A percentile compares a stretch with the other conserved stretches of the same genome.
Evolutionary conservation across 2,329 filamentous ascomycete species (phyloP).

Genomic region (Didymella lethalis): DNA sequence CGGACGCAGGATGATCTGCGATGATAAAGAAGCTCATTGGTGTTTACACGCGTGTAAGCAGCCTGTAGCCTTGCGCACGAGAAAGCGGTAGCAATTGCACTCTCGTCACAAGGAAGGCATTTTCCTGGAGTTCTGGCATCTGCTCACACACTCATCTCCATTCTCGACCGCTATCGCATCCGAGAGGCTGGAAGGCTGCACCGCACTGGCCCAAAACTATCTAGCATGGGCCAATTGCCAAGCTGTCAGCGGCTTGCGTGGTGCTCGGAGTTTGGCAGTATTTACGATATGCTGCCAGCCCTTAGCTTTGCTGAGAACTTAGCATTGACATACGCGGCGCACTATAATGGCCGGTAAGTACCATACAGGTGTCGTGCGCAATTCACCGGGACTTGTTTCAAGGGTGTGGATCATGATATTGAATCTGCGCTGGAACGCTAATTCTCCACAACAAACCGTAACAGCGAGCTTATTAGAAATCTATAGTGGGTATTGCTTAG

Average conservation of each 20-base stretch:
- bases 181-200: not conserved
- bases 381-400: not conserved
- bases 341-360: not conserved
- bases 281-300: not conserved
- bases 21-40: conserved; percentile 1
- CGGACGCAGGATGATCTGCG: not conserved
- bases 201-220: not conserved
- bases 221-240: not conserved
- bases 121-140: not conserved
- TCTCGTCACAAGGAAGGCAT: not conserved
- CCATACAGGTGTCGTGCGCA: conserved; percentile 2
- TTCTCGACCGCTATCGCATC: not conserved
- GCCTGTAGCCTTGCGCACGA: conserved; percentile 1
- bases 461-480: conserved; percentile 12
- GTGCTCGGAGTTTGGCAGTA: conserved; percentile 10
- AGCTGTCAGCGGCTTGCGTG: conserved; percentile 17
- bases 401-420: not conserved
- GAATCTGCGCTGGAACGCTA: not conserved
- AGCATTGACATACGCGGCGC: not conserved
- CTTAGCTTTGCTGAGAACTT: not conserved
- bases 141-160: not conserved
- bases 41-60: not conserved
- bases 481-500: conserved; percentile 24
- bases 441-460: conserved; percentile 1
- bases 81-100: not conserved